These are phyloP conservation scores for Aethionema arabicum DNA, from an alignment of 345 rosid genomes.

Conservation along the genomic window DNA sequence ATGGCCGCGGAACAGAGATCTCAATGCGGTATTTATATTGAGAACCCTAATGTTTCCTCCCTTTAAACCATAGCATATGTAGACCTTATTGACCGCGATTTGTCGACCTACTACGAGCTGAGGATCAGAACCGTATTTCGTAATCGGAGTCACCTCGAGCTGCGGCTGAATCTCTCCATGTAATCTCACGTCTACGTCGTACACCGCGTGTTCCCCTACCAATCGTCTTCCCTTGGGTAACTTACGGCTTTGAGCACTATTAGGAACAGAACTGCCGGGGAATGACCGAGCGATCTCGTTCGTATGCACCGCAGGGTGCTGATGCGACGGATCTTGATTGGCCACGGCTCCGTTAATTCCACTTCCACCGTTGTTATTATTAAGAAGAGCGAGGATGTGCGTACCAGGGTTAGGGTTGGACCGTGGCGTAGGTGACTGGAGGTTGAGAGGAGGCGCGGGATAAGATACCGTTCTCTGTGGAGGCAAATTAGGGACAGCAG, in stretches of 20 bases:
- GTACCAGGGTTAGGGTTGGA: conserved; percentile 52
- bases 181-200: conserved; percentile 63
- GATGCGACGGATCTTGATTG: conserved; percentile 38
- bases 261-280: conserved; percentile 39
- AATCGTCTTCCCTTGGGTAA: conserved; percentile 62
- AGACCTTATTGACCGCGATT: conserved; percentile 73
- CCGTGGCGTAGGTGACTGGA: conserved; percentile 33
- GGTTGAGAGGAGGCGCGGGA: conserved; percentile 44
- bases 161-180: conserved; percentile 75
- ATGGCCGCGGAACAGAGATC: conserved; percentile 81
- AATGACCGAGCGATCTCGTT: conserved; percentile 37
- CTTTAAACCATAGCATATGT: conserved; percentile 85
- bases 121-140: conserved; percentile 85
- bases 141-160: conserved; percentile 91
- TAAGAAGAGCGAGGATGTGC: conserved; percentile 69
- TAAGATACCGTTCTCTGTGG: conserved; percentile 40
- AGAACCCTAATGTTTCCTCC: conserved; percentile 82
- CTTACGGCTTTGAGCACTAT: conserved; percentile 53
- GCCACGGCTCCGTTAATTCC: neutral
- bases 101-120: conserved; percentile 77
- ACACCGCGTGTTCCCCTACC: conserved; percentile 50
- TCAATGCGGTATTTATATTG: conserved; percentile 73
- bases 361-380: conserved; percentile 30
- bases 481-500: conserved; percentile 35
- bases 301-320: conserved; percentile 23